Evolutionary conservation across 305 asterid species (phyloP), one percentile per base, ranked within the genome.

Genomic region (Rubia balearica): DNA sequence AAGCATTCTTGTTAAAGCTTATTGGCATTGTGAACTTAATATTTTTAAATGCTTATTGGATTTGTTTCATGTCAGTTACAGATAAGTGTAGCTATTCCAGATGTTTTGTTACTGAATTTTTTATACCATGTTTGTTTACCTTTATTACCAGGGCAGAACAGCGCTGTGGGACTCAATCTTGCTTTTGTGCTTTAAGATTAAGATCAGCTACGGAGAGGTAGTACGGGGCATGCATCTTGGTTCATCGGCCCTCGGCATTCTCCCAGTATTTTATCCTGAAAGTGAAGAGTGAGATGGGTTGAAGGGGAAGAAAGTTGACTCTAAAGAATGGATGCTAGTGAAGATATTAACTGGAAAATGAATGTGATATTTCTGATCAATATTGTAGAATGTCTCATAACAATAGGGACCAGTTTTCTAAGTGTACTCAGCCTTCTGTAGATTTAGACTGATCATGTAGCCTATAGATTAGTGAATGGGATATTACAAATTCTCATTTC

Each of bases 151-250:
- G 97, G 98, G 98, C 71, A 84, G 98, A 83, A 89, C 96, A 65
- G 97, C 96, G 16, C 75, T 93, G 3, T 93, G 98, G 98, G 98
- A 93, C 79, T 83, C 96, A 43, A 79, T 93, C 73, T 77, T 88
- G 83, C 85, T 93, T 43, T 80, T 93, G 41, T 89, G 94, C 90
- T 76, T 84, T 68, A 88, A 85, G 80, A 88, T 89, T 33, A 88
- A 85, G 82, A 81, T 71, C 16, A 85, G 90, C 67, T 90, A 86
- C 61, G 96, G 88, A 75, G 97, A 97, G 51, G 73, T 89, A 67
- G 91, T 93, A 49, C 85, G 94, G 71, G 98, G 98, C 62, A 81
- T 88, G 90, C 96, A 90, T 86, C 90, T 90, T 12, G 95, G 91
- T 74, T 93, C 98, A 4, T 79, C 98, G 3, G 98, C 98, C 61